Percentiles rank a stretch among this genome's conserved stretches.
Conservation (phyloP, 768 basidiomycete species). For the Rossbeevera mucosa region DNA sequence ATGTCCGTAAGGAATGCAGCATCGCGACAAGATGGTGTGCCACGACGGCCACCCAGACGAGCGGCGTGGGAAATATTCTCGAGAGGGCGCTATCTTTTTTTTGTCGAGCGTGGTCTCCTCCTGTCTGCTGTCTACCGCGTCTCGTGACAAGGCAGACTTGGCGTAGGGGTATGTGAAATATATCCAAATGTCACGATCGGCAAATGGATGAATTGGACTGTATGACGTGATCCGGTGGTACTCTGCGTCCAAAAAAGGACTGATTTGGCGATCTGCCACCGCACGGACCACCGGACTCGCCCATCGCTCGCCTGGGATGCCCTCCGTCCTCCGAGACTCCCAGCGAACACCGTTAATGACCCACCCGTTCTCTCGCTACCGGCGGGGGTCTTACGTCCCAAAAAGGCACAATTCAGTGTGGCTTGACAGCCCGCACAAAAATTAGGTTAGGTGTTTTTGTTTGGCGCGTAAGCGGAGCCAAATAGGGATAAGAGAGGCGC, state of each 20-base stretch:
- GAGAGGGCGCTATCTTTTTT: background rate
- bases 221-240: slow-evolving; percentile 33
- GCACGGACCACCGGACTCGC: slow-evolving; percentile 23
- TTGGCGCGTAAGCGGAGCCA: slow-evolving; percentile 39
- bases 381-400: slow-evolving; percentile 3
- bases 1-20: background rate
- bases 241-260: slow-evolving; percentile 12
- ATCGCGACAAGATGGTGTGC: background rate
- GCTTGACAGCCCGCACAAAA: slow-evolving; percentile 11
- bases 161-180: slow-evolving; percentile 7
- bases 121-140: background rate
- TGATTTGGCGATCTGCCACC: slow-evolving; percentile 24
- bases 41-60: background rate
- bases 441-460: slow-evolving; percentile 37
- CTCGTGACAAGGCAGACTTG: background rate
- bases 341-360: background rate
- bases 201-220: slow-evolving; percentile 22
- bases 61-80: too few relatives aligned
- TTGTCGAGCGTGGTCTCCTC: background rate
- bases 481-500: slow-evolving; percentile 39
- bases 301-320: background rate
- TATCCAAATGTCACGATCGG: slow-evolving; percentile 29
- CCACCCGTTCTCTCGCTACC: slow-evolving; percentile 1
- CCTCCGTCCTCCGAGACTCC: background rate
- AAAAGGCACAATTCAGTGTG: slow-evolving; percentile 2